Evolutionary conservation across 768 basidiomycete species (phyloP).

Genomic region (Mycena galopus): DNA sequence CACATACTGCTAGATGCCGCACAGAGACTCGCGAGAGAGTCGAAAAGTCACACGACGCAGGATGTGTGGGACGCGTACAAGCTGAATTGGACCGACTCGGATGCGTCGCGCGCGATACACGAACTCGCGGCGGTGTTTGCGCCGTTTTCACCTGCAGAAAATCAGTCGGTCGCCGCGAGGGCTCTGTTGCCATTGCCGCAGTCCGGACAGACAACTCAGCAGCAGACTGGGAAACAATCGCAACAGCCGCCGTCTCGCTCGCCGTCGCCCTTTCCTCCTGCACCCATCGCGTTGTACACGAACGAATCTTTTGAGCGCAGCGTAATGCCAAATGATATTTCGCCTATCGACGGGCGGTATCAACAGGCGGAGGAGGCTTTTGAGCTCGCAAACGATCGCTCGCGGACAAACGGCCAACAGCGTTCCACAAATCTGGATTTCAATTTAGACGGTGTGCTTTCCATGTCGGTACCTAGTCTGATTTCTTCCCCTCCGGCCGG

Average conservation of each 20-base stretch:
- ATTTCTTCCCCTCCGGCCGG: slow-evolving; percentile 28
- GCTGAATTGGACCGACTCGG: slow-evolving; percentile 37
- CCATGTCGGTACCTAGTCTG: slow-evolving; percentile 9
- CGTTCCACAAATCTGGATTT: not conserved
- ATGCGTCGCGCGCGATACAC: slow-evolving; percentile 40
- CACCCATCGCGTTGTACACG: slow-evolving; percentile 22
- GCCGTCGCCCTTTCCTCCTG: slow-evolving; percentile 12
- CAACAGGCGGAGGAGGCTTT: not conserved
- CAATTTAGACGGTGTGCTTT: not conserved
- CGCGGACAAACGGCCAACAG: not conserved
- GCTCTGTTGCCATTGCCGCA: slow-evolving; percentile 39
- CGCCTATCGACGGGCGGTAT: not conserved
- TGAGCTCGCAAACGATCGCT: slow-evolving; percentile 19
- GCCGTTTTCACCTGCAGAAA: slow-evolving; percentile 41
- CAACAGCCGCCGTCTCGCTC: not conserved
- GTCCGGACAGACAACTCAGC: not conserved
- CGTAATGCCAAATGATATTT: not conserved
- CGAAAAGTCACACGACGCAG: slow-evolving; percentile 44
- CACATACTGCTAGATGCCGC: slow-evolving; percentile 15
- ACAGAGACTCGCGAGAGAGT: slow-evolving; percentile 34
- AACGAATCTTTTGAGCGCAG: slow-evolving; percentile 37
- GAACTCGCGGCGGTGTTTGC: slow-evolving; percentile 42
- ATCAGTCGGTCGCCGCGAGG: slow-evolving; percentile 36
- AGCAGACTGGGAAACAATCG: not conserved
- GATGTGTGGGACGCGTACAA: slow-evolving; percentile 48